Conservation (phyloP, 148 eudicot genomes). For the Rhododendron molle region DNA sequence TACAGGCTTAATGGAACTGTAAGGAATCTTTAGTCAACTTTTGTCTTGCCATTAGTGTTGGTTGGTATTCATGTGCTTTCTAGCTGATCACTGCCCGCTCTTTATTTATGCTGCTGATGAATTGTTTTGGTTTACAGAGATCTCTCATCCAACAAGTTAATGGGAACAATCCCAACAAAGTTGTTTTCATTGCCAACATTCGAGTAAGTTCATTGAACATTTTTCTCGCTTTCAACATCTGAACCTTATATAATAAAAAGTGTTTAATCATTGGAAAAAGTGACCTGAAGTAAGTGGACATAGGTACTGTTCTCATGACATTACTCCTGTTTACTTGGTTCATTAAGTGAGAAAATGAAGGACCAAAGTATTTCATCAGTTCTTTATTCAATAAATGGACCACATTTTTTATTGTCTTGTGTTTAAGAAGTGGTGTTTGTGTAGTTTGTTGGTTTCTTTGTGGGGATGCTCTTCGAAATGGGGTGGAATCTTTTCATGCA, state of each 20-base stretch:
- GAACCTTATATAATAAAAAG: neutral
- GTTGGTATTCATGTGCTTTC: neutral
- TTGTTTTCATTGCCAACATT: slow-evolving; percentile 56
- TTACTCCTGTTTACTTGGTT: neutral
- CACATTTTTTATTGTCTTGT: neutral
- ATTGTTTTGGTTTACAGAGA: slow-evolving; percentile 45
- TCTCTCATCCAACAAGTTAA: slow-evolving; percentile 69
- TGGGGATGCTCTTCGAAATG: neutral
- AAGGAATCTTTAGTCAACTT: slow-evolving; percentile 12
- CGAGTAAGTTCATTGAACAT: slow-evolving; percentile 49
- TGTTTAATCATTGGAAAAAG: neutral
- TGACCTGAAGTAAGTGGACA: neutral
- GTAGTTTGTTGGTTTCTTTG: neutral
- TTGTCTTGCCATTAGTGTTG: neutral
- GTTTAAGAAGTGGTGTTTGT: neutral
- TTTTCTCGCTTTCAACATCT: neutral
- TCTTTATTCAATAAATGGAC: neutral
- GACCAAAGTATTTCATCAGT: neutral
- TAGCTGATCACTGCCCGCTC: neutral
- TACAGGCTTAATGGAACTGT: slow-evolving; percentile 29
- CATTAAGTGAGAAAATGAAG: slow-evolving; percentile 2
- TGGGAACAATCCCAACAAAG: slow-evolving; percentile 55
- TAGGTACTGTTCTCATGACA: neutral
- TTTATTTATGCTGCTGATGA: slow-evolving; percentile 3
- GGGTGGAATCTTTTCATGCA: neutral